Conservation (phyloP, 1,284 basidiomycete genomes). For the Xanthoconium separans region DNA sequence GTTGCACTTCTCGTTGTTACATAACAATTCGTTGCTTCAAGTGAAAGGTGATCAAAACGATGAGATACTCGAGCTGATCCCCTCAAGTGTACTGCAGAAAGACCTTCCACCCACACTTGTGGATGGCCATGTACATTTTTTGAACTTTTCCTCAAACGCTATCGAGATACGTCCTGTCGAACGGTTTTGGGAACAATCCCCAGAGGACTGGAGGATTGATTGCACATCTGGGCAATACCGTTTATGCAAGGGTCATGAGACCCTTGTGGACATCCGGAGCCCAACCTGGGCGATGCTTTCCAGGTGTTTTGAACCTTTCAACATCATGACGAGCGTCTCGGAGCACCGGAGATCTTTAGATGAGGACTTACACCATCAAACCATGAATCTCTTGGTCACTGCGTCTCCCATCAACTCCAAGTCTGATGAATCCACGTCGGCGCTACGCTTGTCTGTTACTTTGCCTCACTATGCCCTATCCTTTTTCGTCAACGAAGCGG, state of each 20-base stretch:
- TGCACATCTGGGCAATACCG: not conserved
- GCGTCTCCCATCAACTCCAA: constrained; percentile 3
- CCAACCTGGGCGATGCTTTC: constrained; percentile 6
- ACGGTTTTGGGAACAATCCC: constrained; percentile 21
- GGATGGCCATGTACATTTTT: too few relatives aligned
- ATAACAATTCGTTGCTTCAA: too few relatives aligned
- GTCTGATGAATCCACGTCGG: not conserved
- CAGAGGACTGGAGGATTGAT: constrained; percentile 15
- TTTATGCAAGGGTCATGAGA: not conserved
- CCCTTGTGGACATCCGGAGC: constrained; percentile 8
- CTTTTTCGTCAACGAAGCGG: constrained; percentile 24
- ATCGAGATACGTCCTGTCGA: constrained; percentile 36
- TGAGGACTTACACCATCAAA: not conserved
- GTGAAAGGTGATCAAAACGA: too few relatives aligned
- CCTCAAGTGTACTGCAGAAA: too few relatives aligned
- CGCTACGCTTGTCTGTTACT: constrained; percentile 33
- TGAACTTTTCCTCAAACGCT: not conserved
- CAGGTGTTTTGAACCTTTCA: not conserved
- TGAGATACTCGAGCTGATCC: too few relatives aligned
- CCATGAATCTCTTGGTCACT: not conserved
- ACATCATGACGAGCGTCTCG: not conserved
- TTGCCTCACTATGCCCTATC: constrained; percentile 26
- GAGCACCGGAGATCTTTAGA: too few relatives aligned
- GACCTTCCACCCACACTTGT: too few relatives aligned
- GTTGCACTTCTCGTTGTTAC: too few relatives aligned